A percentile compares a stretch with the other conserved stretches of the same genome.
phyloP scores from a whole-genome alignment of 139 green algal species.

The Mesostigma viride region DNA sequence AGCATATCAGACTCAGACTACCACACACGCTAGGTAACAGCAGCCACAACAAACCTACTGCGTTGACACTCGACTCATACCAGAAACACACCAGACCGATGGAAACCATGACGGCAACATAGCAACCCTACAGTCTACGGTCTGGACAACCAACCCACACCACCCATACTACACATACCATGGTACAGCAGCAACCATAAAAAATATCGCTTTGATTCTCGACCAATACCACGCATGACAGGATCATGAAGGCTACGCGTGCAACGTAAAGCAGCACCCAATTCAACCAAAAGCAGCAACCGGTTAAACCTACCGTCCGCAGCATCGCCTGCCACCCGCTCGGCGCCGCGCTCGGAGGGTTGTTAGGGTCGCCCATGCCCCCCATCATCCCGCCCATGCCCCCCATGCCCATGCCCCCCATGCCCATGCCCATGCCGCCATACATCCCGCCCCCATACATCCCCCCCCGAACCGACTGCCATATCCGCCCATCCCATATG shows the following conservation, averaged over 20 bases:
- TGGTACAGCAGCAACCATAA: too few relatives aligned
- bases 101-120: not conserved
- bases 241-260: not conserved
- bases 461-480: conserved; percentile 15
- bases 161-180: too few relatives aligned
- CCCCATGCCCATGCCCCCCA: not conserved
- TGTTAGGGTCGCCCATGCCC: conserved; percentile 26
- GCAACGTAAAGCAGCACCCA: too few relatives aligned
- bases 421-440: conserved; percentile 17
- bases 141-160: not conserved
- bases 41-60: too few relatives aligned
- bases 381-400: conserved; percentile 12
- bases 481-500: not conserved
- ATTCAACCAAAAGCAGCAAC: conserved; percentile 9
- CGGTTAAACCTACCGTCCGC: conserved; percentile 53
- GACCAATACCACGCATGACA: too few relatives aligned
- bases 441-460: conserved; percentile 24
- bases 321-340: too few relatives aligned
- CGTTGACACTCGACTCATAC: too few relatives aligned
- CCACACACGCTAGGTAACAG: too few relatives aligned
- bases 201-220: too few relatives aligned
- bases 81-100: too few relatives aligned
- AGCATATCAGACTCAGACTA: too few relatives aligned
- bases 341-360: too few relatives aligned
- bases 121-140: conserved; percentile 8